Evolutionary conservation across 129 eudicot genomes (phyloP), one percentile per base, ranked within the genome.

Genomic region (Logfia minima): DNA sequence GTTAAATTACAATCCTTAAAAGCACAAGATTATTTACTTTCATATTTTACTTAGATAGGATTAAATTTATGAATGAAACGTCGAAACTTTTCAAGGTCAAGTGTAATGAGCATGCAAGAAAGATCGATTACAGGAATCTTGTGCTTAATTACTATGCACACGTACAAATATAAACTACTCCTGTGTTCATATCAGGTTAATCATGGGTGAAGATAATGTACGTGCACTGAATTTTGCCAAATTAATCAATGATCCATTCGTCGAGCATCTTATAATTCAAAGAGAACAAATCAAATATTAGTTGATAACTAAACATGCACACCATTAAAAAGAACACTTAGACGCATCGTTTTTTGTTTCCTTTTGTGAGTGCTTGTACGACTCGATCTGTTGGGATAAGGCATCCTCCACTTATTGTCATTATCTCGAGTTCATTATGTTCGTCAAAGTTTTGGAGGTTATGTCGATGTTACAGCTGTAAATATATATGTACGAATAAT

Each of bases 351-450:
- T 45, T 45, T 11, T 48, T 51, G 63, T 70, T 34, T 5, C 7
- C 52, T 51, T 70, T 4, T 70, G 14, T 58, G 75, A 71, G 75
- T 71, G 75, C 63, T 71, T 22, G 74, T 28, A 41, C 34, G 45
- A 24, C 28, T 39, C 17, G 28, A 10, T 70, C 37, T 11, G 19
- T 45, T 71, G 63, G 43, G 18, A 52, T 71, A 24, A 70, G 61
- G 62, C 75, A 70, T 48, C 62, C 35, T 70, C 61, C 61, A 70
- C 75, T 24, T 45, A 43, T 6, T 23, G 63, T 56, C 63, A 19
- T 56, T 56, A 56, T 56, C 75, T 24, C 26, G 61, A 45, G 37
- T 21, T 70, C 28, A 43, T 21, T 16, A 2, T 70, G 24, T 70
- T 14, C 37, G 48, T 11, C 26, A 19, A 14, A 70, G 59, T 22